Percentiles rank a stretch among this genome's conserved stretches.
Conservation (phyloP, 345 rosid genomes). For the Lepidium aucheri region DNA sequence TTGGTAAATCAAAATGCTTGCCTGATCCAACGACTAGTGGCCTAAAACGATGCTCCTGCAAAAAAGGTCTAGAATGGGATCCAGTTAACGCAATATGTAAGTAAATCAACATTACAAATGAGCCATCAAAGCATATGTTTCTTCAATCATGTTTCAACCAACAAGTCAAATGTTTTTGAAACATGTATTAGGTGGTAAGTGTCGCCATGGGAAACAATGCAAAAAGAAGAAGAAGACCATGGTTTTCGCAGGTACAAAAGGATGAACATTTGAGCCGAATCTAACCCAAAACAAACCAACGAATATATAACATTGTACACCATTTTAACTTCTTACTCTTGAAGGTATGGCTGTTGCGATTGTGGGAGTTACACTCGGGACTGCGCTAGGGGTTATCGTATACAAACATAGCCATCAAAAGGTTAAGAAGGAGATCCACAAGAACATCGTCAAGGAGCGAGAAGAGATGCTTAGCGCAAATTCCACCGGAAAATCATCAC, state of each 20-base stretch:
- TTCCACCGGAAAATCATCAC: constrained; percentile 37
- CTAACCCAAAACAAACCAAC: background rate
- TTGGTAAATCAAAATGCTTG: constrained; percentile 40
- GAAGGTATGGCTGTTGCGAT: constrained; percentile 35
- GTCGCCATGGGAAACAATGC: constrained; percentile 42
- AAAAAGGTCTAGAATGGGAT: constrained; percentile 48
- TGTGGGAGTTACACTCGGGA: constrained; percentile 25
- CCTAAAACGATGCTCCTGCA: constrained; percentile 41
- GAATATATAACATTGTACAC: background rate
- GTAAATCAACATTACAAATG: constrained; percentile 1
- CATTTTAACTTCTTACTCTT: background rate
- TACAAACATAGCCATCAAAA: constrained; percentile 17
- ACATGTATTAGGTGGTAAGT: constrained; percentile 36
- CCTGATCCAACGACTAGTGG: constrained; percentile 20
- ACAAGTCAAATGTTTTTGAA: too few relatives aligned
- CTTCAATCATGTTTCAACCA: background rate
- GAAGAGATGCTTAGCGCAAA: constrained; percentile 45
- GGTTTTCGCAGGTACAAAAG: constrained; percentile 34
- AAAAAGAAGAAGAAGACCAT: constrained; percentile 32
- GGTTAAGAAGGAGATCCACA: constrained; percentile 26
- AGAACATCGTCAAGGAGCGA: constrained; percentile 39
- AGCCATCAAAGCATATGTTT: background rate
- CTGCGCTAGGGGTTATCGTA: constrained; percentile 20
- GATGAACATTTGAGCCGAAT: background rate
- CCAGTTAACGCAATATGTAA: constrained; percentile 40